These are phyloP conservation scores for Chaetomiaceae sp. DNA, from an alignment of 2,329 filamentous ascomycete genomes.

Conservation along the genomic window DNA sequence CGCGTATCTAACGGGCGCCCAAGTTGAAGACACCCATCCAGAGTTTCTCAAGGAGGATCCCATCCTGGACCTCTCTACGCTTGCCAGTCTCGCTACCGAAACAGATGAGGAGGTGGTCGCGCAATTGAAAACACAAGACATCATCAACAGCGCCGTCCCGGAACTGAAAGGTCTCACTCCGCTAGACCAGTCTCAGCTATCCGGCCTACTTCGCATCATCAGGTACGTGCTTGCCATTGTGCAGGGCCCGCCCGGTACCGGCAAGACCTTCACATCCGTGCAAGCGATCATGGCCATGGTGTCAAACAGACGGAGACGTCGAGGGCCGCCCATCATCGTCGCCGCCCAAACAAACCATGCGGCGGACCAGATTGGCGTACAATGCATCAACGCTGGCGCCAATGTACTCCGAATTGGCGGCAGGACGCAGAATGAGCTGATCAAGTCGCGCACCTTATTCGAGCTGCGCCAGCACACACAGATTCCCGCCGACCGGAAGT, in stretches of 20 bases:
- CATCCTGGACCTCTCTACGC: conserved; percentile 29
- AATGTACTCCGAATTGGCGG: conserved; percentile 59
- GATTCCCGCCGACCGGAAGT: conserved; percentile 21
- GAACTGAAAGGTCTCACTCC: conserved; percentile 26
- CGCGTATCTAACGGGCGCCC: conserved; percentile 52
- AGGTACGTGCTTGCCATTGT: conserved; percentile 67
- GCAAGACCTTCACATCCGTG: conserved; percentile 78
- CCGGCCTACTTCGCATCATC: conserved; percentile 63
- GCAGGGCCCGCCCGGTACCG: conserved; percentile 71
- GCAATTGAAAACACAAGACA: conserved; percentile 19
- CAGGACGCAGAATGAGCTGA: conserved; percentile 58
- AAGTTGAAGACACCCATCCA: conserved; percentile 30
- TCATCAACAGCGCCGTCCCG: conserved; percentile 15
- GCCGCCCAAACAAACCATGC: conserved; percentile 89
- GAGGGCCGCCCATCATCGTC: conserved; percentile 62
- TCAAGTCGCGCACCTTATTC: conserved; percentile 61
- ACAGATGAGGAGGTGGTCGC: conserved; percentile 16
- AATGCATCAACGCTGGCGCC: conserved; percentile 48
- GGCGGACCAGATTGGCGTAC: conserved; percentile 69
- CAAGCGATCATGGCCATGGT: conserved; percentile 61
- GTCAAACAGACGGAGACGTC: conserved; percentile 47
- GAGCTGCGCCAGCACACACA: conserved; percentile 42
- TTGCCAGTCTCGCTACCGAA: conserved; percentile 25
- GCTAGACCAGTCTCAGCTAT: conserved; percentile 66
- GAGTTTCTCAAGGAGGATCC: conserved; percentile 29